These are phyloP conservation scores for Mycena indigotica DNA, from an alignment of 768 basidiomycete genomes.

Conservation along the genomic window DNA sequence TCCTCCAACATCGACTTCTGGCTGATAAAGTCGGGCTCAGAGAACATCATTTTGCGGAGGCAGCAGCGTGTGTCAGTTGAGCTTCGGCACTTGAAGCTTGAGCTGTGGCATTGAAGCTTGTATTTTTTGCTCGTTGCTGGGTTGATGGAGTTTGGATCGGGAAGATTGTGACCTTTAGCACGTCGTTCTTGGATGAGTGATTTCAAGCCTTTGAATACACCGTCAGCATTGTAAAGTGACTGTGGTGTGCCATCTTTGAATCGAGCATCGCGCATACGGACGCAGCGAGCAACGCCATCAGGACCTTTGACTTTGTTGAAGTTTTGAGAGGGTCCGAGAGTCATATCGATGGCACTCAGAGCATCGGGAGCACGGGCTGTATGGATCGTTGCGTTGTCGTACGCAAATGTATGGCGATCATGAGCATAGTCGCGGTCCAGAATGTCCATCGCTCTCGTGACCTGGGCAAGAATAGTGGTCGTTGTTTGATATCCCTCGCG, in stretches of 20 bases:
- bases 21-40: background rate
- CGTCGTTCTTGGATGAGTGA: background rate
- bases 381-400: background rate
- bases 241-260: too few relatives aligned
- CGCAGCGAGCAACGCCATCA: background rate
- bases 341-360: background rate
- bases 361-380: background rate
- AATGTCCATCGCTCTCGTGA: background rate
- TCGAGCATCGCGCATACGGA: background rate
- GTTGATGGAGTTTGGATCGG: background rate
- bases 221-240: background rate
- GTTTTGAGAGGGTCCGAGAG: background rate
- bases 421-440: background rate
- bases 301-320: background rate
- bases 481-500: background rate
- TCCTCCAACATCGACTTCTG: background rate
- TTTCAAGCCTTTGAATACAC: background rate
- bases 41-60: background rate
- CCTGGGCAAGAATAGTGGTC: background rate
- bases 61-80: background rate
- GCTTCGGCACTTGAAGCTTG: background rate
- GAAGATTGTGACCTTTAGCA: background rate
- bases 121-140: background rate
- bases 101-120: background rate
- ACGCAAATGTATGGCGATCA: background rate